Evolutionary conservation across 192 early-diverging fungal species (phyloP).

Genomic region (Gamsiella multidivaricata): DNA sequence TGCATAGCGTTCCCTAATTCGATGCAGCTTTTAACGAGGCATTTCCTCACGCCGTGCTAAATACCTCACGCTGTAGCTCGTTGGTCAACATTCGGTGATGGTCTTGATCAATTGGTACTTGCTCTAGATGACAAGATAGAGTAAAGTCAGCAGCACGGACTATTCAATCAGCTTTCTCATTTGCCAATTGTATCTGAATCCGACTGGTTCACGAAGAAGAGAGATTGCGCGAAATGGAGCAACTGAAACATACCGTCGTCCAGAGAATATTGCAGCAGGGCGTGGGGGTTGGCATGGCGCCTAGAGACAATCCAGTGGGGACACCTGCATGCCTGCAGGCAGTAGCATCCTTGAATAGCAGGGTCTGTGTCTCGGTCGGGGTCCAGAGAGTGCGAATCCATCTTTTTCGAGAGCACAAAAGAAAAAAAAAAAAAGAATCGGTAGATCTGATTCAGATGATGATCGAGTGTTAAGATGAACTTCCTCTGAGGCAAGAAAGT

Average conservation of each 20-base stretch:
- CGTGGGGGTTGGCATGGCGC: not conserved
- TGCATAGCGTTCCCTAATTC: not conserved
- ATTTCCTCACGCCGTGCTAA: not conserved
- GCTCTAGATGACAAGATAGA: not conserved
- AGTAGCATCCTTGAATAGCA: constrained; percentile 37
- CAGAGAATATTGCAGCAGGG: not conserved
- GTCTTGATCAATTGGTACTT: constrained; percentile 5
- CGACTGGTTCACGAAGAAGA: not conserved
- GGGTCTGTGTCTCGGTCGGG: not conserved
- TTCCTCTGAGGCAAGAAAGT: not conserved
- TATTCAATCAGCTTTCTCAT: not conserved
- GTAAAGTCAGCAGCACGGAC: not conserved
- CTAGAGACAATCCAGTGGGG: constrained; percentile 33
- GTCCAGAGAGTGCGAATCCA: too few relatives aligned
- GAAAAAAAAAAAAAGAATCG: not conserved
- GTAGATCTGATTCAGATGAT: not conserved
- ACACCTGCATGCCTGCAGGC: constrained; percentile 28
- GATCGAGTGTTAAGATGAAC: not conserved
- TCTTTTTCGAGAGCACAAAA: not conserved
- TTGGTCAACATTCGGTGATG: constrained; percentile 23
- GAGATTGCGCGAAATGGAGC: not conserved
- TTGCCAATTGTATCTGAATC: not conserved
- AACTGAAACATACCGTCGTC: constrained; percentile 6
- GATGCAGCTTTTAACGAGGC: not conserved
- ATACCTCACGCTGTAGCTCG: constrained; percentile 50